Evolutionary conservation across 345 rosid species (phyloP), one percentile per base, ranked within the genome.

Genomic region (Linum trigynum): DNA sequence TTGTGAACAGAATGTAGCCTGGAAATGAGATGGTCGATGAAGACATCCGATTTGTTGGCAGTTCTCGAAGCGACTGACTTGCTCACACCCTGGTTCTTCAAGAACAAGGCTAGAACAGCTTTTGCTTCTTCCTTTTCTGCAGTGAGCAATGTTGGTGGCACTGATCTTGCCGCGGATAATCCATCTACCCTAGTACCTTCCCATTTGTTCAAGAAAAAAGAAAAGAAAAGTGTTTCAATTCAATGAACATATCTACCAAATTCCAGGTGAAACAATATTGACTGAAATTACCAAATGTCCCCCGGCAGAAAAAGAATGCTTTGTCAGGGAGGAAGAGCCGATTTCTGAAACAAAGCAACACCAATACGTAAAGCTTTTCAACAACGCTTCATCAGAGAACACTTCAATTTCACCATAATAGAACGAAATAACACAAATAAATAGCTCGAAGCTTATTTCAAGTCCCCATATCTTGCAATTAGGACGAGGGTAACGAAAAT

Each of bases 81-180:
- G 84, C 85, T 89, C 35, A 85, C 66, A 68, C 96, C 96, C 78
- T 80, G 88, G 40, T 87, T 85, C 81, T 89, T 85, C 81, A 92
- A 74, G 86, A 91, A 89, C 61, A 89, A 82, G 32, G 82, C 79
- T 72, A 92, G 69, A 37, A 92, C 88, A 61, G 92, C 96, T 84
- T 85, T 92, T 41, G 95, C 92, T 84, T 89, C 98, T 77, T 89
- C 98, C 71, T 84, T 89, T 80, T 92, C 98, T 36, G 90, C 90
- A 16, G 86, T 82, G 65, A 87, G 66, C 14, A 92, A 70, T 63
- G 80, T 79, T 42, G 87, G 78, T 58, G 95, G 76, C 58, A 87
- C 83, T 59, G 76, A 78, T 70, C 84, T 78, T 39, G 80, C 38
- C 61, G 79, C 72, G 74, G 75, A 82, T 64, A 86, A 74, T 39